Evolutionary conservation across 2,329 filamentous ascomycete species (phyloP).

Genomic region (Aspergillus chevalieri): DNA sequence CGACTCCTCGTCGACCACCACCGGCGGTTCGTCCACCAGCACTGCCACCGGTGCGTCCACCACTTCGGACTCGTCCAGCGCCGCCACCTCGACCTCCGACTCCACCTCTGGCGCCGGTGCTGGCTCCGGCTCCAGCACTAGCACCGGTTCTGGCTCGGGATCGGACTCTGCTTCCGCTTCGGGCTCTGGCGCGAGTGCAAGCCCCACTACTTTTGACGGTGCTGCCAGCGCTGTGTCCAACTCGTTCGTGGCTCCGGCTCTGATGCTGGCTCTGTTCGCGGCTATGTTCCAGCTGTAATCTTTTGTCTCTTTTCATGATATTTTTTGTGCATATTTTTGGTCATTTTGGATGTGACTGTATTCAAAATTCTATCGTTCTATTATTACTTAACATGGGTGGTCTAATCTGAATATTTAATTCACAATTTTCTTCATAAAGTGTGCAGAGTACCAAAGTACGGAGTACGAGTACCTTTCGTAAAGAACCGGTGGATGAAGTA

Average conservation of each 20-base stretch:
- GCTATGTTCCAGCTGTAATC: constrained; percentile 26
- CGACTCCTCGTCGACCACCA: constrained; percentile 2
- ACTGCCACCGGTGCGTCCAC: constrained; percentile 1
- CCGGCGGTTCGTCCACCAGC: not conserved
- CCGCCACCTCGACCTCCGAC: not conserved
- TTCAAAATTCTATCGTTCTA: not conserved
- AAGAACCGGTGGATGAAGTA: too few species aligned
- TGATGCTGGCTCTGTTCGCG: constrained; percentile 16
- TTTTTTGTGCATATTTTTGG: constrained; percentile 6
- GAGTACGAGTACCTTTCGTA: too few species aligned
- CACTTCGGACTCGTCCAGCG: not conserved
- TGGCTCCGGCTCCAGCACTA: constrained; percentile 7
- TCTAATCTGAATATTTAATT: too few species aligned
- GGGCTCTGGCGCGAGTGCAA: constrained; percentile 5
- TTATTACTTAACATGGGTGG: not conserved
- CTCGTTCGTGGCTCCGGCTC: constrained; percentile 14
- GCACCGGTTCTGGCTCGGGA: constrained; percentile 8
- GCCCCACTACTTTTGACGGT: constrained; percentile 11
- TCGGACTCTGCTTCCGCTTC: constrained; percentile 9
- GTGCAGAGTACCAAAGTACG: not conserved
- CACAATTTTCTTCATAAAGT: too few species aligned
- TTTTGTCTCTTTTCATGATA: constrained; percentile 1
- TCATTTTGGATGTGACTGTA: not conserved
- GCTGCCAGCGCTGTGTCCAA: constrained; percentile 18
- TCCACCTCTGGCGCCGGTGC: constrained; percentile 5